Conservation (phyloP, 2,329 filamentous ascomycete genomes). For the Grosmannia serpens region DNA sequence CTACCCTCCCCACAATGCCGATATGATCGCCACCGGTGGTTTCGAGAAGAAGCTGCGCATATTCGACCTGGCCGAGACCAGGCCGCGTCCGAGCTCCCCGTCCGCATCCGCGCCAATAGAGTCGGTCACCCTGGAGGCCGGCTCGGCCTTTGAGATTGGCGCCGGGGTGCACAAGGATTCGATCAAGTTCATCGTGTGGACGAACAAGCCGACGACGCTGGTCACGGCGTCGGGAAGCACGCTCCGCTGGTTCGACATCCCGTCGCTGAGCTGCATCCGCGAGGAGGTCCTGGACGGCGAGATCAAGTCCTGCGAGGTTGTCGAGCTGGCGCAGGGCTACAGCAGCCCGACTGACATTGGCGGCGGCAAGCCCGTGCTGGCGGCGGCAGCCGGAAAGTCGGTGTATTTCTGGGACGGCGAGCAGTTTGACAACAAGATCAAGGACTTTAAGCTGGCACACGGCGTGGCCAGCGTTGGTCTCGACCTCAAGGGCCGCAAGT, state of each 20-base stretch:
- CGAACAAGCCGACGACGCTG: conserved; percentile 73
- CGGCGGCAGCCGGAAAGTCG: conserved; percentile 86
- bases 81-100: conserved; percentile 23
- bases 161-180: conserved; percentile 70
- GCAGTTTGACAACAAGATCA: conserved; percentile 59
- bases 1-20: conserved; percentile 69
- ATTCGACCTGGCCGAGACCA: conserved; percentile 66
- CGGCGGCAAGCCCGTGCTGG: conserved; percentile 60
- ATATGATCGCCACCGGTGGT: conserved; percentile 85
- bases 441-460: conserved; percentile 67
- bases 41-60: conserved; percentile 95
- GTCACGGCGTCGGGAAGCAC: conserved; percentile 89
- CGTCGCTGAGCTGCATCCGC: conserved; percentile 61
- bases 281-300: conserved; percentile 71
- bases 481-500: conserved; percentile 67
- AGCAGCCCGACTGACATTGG: conserved; percentile 52
- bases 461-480: conserved; percentile 86
- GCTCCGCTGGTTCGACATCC: conserved; percentile 88
- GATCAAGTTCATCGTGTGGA: conserved; percentile 97
- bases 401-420: conserved; percentile 83
- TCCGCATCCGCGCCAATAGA: conserved; percentile 20
- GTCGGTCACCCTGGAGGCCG: conserved; percentile 40
- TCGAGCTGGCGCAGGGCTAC: conserved; percentile 48
- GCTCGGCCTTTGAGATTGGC: conserved; percentile 75
- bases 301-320: conserved; percentile 88